Percentiles rank a stretch among this genome's conserved stretches.
phyloP scores from a whole-genome alignment of 768 basidiomycete genomes.

The Amanita subjunquillea region DNA sequence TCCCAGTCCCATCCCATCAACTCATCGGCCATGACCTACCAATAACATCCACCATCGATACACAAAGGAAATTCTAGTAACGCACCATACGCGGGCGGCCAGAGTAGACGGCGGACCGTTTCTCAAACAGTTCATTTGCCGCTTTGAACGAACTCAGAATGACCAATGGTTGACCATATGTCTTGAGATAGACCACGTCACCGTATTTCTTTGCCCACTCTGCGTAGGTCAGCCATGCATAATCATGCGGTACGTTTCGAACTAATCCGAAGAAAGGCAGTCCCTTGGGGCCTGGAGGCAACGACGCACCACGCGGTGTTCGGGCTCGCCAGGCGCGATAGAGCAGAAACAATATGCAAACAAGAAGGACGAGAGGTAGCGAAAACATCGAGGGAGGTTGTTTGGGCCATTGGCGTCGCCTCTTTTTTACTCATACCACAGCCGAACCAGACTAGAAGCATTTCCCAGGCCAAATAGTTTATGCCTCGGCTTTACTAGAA shows the following conservation, averaged over 20 bases:
- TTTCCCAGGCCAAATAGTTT: neutral
- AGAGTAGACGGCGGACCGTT: constrained; percentile 33
- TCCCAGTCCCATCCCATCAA: constrained; percentile 20
- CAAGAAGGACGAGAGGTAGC: neutral
- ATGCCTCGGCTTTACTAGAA: constrained; percentile 1
- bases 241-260: constrained; percentile 17
- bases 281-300: constrained; percentile 25
- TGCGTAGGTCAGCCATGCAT: constrained; percentile 21
- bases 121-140: constrained; percentile 32
- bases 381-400: constrained; percentile 1
- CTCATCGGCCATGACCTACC: neutral
- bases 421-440: neutral
- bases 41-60: neutral
- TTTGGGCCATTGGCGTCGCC: neutral
- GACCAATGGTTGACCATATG: constrained; percentile 25
- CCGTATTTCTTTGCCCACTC: constrained; percentile 21
- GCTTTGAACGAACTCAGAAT: constrained; percentile 29
- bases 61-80: neutral
- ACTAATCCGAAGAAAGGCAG: constrained; percentile 24
- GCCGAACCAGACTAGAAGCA: neutral
- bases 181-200: constrained; percentile 20
- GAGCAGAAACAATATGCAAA: neutral
- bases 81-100: constrained; percentile 26
- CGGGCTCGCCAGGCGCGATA: constrained; percentile 1
- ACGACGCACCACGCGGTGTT: constrained; percentile 3